Evolutionary conservation across 129 eudicot species (phyloP).

Genomic region (Flaveria trinervia): DNA sequence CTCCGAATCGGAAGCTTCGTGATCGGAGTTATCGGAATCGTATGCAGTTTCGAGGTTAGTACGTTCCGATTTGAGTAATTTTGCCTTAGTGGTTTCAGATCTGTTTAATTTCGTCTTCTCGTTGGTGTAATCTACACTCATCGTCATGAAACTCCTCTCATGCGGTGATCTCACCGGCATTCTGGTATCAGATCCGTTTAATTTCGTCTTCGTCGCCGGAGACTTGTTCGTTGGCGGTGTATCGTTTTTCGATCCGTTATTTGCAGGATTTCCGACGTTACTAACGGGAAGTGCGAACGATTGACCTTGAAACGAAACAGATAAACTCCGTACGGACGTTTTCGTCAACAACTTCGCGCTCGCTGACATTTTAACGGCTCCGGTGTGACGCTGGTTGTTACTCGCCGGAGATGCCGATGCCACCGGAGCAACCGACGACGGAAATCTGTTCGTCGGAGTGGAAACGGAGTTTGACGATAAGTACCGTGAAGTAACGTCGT

Average conservation of each 20-base stretch:
- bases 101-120: conserved; percentile 42
- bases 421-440: conserved; percentile 28
- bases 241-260: conserved; percentile 28
- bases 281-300: conserved; percentile 53
- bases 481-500: conserved; percentile 66
- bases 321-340: conserved; percentile 62
- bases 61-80: conserved; percentile 10
- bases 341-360: conserved; percentile 46
- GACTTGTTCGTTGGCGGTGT: conserved; percentile 53
- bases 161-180: conserved; percentile 53
- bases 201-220: conserved; percentile 26
- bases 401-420: conserved; percentile 27
- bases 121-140: conserved; percentile 57
- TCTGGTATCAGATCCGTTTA: conserved; percentile 22
- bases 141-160: conserved; percentile 40
- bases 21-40: conserved; percentile 32
- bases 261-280: conserved; percentile 29
- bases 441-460: conserved; percentile 30
- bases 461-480: conserved; percentile 45
- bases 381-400: conserved; percentile 41
- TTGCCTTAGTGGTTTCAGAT: conserved; percentile 39
- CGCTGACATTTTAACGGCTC: conserved; percentile 30
- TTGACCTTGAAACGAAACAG: conserved; percentile 89
- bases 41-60: conserved; percentile 4
- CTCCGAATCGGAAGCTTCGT: conserved; percentile 43